Evolutionary conservation across 176 grass and related monocot species (phyloP).

Genomic region (Bonia amplexicaulis): DNA sequence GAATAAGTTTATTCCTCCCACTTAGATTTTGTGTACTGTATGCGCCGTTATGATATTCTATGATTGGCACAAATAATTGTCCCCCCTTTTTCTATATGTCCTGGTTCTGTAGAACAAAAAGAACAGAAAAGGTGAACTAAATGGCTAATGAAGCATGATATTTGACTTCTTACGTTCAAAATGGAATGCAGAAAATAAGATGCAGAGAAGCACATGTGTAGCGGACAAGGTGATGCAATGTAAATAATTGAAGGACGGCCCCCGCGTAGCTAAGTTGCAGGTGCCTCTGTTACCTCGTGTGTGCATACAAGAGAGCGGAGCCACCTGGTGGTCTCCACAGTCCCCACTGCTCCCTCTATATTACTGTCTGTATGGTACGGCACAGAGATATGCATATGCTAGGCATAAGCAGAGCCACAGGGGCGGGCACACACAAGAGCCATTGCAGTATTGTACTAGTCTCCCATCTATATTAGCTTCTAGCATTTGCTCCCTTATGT

Average conservation of each 20-base stretch:
- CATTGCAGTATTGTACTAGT: constrained; percentile 27
- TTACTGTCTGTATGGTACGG: constrained; percentile 48
- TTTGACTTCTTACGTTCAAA: neutral
- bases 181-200: constrained; percentile 3
- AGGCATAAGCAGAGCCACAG: constrained; percentile 29
- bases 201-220: constrained; percentile 30
- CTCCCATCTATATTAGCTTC: constrained; percentile 38
- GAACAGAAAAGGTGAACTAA: constrained; percentile 24
- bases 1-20: neutral
- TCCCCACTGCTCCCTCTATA: constrained; percentile 36
- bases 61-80: neutral
- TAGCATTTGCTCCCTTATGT: constrained; percentile 28
- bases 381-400: constrained; percentile 39
- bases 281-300: constrained; percentile 30
- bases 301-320: constrained; percentile 29
- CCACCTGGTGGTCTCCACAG: constrained; percentile 45
- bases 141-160: neutral
- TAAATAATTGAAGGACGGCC: constrained; percentile 31
- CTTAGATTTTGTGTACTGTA: neutral
- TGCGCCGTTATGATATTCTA: neutral
- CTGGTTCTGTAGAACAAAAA: constrained; percentile 17
- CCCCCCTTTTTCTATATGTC: neutral
- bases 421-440: neutral
- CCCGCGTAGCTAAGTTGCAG: constrained; percentile 32
- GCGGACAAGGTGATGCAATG: constrained; percentile 31